Evolutionary conservation across 2,329 filamentous ascomycete species (phyloP), one percentile per base, ranked within the genome.

Genomic region (Exophiala alcalophila): DNA sequence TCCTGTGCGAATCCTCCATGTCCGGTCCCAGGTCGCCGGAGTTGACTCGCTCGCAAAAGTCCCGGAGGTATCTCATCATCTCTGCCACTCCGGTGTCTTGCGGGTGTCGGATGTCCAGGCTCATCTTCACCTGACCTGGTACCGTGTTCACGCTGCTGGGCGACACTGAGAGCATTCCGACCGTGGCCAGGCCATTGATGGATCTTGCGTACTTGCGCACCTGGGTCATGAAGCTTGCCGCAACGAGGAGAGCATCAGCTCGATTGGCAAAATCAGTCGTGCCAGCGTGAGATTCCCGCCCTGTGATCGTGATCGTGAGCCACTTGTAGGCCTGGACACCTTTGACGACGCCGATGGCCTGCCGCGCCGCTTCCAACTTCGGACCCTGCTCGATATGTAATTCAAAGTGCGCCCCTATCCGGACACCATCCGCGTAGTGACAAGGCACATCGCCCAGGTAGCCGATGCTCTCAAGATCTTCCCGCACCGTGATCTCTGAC

Each of bases 311-410:
- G 25, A 89, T 62, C 0, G 77, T 83, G 61, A 80, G 81, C 85
- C 85, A 89, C 44, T 79, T 77, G 61, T 86, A 88, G 4, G 81
- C 82, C 59, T 89, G 84, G 1, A 85, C 84, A 2, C 83, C 84
- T 21, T 76, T 74, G 4, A 90, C 85, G 5, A 86, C 74, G 15
- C 83, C 81, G 37, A 91, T 74, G 40, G 80, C 80, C 52, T 80
- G 73, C 18, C 72, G 66, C 19, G 75, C 71, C 11, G 72, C 72
- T 57, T 90, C 81, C 1, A 94, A 72, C 23, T 87, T 77, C 0
- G 86, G 85, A 0, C 86, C 86, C 61, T 94, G 88, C 61, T 94
- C 87, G 39, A 91, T 91, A 59, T 92, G 86, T 7, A 92, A 72
- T 62, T 91, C 86, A 57, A 91, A 90, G 61, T 91, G 85, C 0